A percentile compares a stretch with the other conserved stretches of the same genome.
phyloP scores from a whole-genome alignment of 176 grass and related monocot species.

The Secale cereale region DNA sequence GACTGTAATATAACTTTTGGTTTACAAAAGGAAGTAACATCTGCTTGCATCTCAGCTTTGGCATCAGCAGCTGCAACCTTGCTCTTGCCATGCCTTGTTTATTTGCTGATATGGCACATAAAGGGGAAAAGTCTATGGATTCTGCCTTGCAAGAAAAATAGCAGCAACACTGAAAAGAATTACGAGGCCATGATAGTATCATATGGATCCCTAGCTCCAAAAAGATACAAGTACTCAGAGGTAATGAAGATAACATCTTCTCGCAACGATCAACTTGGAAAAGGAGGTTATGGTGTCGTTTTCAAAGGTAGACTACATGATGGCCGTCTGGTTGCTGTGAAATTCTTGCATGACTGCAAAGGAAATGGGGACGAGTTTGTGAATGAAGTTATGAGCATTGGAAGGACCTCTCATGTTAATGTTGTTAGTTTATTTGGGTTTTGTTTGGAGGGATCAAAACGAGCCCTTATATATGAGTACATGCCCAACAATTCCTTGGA shows the following conservation, averaged over 20 bases:
- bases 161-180: not conserved
- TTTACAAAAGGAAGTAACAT: not conserved
- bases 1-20: not conserved
- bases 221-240: conserved; percentile 56
- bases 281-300: conserved; percentile 62
- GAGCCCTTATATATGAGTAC: conserved; percentile 13
- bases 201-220: conserved; percentile 23
- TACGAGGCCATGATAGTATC: conserved; percentile 31
- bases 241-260: conserved; percentile 44
- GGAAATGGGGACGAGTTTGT: conserved; percentile 35
- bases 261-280: conserved; percentile 35
- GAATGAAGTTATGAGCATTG: conserved; percentile 40
- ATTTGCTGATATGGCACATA: not conserved
- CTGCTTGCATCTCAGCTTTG: not conserved
- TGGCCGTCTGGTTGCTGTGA: too few species aligned
- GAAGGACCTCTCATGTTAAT: conserved; percentile 48
- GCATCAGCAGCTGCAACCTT: not conserved
- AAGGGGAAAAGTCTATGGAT: not conserved
- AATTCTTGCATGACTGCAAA: conserved; percentile 43
- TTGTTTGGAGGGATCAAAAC: conserved; percentile 34
- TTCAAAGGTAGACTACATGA: too few species aligned
- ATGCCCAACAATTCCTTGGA: not conserved
- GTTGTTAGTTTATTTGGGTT: conserved; percentile 36
- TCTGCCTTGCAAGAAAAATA: not conserved
- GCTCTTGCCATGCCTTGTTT: not conserved